These are phyloP conservation scores for Cyclotella sp. DNA, from an alignment of 108 stramenopile genomes.

Conservation along the genomic window DNA sequence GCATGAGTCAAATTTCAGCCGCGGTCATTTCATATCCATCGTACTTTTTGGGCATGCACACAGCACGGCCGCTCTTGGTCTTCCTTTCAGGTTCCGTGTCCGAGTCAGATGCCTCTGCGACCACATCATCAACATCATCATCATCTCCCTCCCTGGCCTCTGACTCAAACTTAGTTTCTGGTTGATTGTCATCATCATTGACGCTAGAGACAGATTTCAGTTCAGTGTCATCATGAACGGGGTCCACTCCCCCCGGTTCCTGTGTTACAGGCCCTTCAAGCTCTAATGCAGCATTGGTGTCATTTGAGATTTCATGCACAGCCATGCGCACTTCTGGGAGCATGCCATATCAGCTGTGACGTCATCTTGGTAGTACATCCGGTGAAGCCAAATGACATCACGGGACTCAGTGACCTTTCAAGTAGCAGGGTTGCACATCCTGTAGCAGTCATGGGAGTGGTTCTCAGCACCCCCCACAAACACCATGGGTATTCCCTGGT, in stretches of 20 bases:
- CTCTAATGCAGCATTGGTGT: not conserved
- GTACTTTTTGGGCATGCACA: not conserved
- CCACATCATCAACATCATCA: not conserved
- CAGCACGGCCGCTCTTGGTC: not conserved
- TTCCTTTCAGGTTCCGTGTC: too few species aligned
- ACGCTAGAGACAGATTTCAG: not conserved
- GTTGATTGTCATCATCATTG: not conserved
- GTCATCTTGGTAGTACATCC: too few species aligned
- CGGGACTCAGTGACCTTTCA: too few species aligned
- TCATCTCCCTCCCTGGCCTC: not conserved
- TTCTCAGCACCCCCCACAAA: constrained; percentile 24
- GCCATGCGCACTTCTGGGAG: constrained; percentile 40
- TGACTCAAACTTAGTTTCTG: not conserved
- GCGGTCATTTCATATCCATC: too few species aligned
- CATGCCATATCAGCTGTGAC: constrained; percentile 15
- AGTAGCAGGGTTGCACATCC: constrained; percentile 40
- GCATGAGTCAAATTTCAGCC: too few species aligned
- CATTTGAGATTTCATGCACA: too few species aligned
- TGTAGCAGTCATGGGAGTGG: constrained; percentile 20
- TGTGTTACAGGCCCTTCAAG: not conserved
- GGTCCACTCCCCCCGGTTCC: not conserved
- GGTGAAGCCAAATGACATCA: too few species aligned
- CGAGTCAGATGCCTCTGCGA: too few species aligned
- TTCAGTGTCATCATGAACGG: not conserved
- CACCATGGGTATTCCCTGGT: too few species aligned